Percentiles rank a stretch among this genome's conserved stretches.
Evolutionary conservation across 305 asterid species (phyloP).

Genomic region (Nicotiana rustica): DNA sequence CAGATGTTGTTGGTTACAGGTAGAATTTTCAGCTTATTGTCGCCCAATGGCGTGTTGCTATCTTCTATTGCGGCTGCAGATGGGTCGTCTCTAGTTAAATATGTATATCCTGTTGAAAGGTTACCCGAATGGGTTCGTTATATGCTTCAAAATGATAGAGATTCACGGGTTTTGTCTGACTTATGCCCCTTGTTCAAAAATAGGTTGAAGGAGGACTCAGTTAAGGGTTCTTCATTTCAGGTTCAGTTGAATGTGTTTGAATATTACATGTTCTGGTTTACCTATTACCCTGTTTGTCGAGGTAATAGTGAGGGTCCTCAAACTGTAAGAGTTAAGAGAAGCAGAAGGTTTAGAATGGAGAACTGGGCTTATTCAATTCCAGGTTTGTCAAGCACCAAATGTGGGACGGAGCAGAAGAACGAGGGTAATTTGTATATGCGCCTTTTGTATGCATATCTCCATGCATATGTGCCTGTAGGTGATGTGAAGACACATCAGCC

Average conservation of each 20-base stretch:
- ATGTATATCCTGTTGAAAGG: slow-evolving; percentile 82
- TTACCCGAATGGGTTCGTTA: slow-evolving; percentile 87
- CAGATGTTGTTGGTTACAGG: slow-evolving; percentile 50
- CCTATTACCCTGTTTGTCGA: slow-evolving; percentile 84
- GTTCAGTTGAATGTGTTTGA: slow-evolving; percentile 91
- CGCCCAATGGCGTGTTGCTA: slow-evolving; percentile 77
- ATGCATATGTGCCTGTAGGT: slow-evolving; percentile 66
- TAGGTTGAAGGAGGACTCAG: slow-evolving; percentile 68
- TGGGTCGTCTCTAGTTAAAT: slow-evolving; percentile 72
- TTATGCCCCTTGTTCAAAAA: slow-evolving; percentile 74
- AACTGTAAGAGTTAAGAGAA: slow-evolving; percentile 62
- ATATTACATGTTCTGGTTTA: slow-evolving; percentile 94
- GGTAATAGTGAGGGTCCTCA: slow-evolving; percentile 73
- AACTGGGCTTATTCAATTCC: slow-evolving; percentile 89
- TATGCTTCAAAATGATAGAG: slow-evolving; percentile 71
- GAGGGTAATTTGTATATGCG: slow-evolving; percentile 72
- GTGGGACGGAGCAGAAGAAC: slow-evolving; percentile 71
- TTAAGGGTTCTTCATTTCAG: slow-evolving; percentile 70
- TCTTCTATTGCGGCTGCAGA: slow-evolving; percentile 76
- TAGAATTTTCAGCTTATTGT: slow-evolving; percentile 69
- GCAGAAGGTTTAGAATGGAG: slow-evolving; percentile 74
- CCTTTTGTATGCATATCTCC: slow-evolving; percentile 77
- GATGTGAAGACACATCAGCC: slow-evolving; percentile 68
- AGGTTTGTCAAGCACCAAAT: slow-evolving; percentile 75
- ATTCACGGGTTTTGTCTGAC: slow-evolving; percentile 55